A percentile compares a stretch with the other conserved stretches of the same genome.
Evolutionary conservation across 306 rosid species (phyloP).

Genomic region (Vigna angularis): DNA sequence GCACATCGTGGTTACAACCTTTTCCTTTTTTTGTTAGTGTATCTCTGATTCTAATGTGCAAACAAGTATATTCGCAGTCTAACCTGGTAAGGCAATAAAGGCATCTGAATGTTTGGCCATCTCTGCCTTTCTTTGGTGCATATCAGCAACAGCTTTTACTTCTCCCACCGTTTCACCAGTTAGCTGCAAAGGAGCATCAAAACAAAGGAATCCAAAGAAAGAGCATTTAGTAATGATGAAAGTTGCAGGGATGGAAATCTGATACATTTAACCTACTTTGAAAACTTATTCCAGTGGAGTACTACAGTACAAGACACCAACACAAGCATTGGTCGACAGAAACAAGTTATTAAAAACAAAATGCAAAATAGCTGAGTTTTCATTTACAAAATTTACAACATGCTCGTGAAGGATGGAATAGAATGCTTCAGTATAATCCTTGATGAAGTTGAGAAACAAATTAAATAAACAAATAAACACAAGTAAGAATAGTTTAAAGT

Average conservation of each 20-base stretch:
- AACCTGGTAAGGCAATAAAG: slow-evolving; percentile 99
- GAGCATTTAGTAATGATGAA: slow-evolving; percentile 30
- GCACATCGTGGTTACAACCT: slow-evolving; percentile 30
- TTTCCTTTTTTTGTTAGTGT: neutral
- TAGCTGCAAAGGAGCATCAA: slow-evolving; percentile 64
- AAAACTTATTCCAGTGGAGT: slow-evolving; percentile 1
- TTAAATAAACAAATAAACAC: neutral
- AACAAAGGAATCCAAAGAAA: slow-evolving; percentile 30
- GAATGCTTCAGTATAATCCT: neutral
- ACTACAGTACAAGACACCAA: slow-evolving; percentile 24
- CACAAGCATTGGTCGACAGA: slow-evolving; percentile 10
- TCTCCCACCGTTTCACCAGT: slow-evolving; percentile 99
- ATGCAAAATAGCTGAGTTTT: slow-evolving; percentile 1
- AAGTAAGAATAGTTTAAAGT: slow-evolving; percentile 17
- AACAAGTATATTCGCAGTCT: slow-evolving; percentile 30
- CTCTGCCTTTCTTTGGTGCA: slow-evolving; percentile 99
- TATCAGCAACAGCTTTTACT: slow-evolving; percentile 94
- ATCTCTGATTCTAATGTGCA: slow-evolving; percentile 24
- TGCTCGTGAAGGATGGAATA: neutral
- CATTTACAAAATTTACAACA: neutral
- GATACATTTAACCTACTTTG: neutral
- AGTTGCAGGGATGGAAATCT: neutral
- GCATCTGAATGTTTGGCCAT: slow-evolving; percentile 99
- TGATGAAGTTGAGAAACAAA: slow-evolving; percentile 38
- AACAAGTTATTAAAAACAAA: slow-evolving; percentile 21